These are phyloP conservation scores for Geopyxis carbonaria DNA, from an alignment of 495 filamentous ascomycete species.

Conservation along the genomic window DNA sequence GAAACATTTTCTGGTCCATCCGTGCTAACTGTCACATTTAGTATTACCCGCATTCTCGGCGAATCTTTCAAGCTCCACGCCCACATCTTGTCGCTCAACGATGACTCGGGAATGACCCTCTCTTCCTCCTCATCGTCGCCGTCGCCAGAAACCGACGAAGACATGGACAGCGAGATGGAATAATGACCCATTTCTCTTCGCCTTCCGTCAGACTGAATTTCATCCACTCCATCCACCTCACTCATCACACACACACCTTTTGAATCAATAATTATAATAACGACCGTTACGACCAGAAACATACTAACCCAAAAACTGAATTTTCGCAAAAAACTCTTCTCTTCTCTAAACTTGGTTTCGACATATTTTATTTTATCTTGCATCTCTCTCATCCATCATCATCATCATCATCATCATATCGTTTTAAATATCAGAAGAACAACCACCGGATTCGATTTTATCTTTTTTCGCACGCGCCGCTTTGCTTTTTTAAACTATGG, in stretches of 20 bases:
- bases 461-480: too few species aligned
- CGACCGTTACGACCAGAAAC: conserved; percentile 6
- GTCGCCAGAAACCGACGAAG: conserved; percentile 22
- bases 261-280: conserved; percentile 5
- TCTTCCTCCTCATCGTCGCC: conserved; percentile 17
- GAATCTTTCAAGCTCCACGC: conserved; percentile 96
- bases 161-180: conserved; percentile 13
- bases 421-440: too few species aligned
- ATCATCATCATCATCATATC: too few species aligned
- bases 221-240: background rate
- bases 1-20: conserved; percentile 5
- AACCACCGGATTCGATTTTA: too few species aligned
- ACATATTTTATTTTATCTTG: too few species aligned
- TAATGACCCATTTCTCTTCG: background rate
- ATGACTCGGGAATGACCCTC: conserved; percentile 41
- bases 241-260: background rate
- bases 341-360: background rate
- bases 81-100: conserved; percentile 82
- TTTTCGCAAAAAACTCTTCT: background rate
- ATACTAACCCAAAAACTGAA: background rate
- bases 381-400: too few species aligned
- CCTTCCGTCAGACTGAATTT: background rate
- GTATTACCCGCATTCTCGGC: conserved; percentile 94
- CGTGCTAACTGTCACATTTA: conserved; percentile 27
- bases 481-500: too few species aligned